Conservation (phyloP, 768 basidiomycete genomes). For the Lactarius indigo region DNA sequence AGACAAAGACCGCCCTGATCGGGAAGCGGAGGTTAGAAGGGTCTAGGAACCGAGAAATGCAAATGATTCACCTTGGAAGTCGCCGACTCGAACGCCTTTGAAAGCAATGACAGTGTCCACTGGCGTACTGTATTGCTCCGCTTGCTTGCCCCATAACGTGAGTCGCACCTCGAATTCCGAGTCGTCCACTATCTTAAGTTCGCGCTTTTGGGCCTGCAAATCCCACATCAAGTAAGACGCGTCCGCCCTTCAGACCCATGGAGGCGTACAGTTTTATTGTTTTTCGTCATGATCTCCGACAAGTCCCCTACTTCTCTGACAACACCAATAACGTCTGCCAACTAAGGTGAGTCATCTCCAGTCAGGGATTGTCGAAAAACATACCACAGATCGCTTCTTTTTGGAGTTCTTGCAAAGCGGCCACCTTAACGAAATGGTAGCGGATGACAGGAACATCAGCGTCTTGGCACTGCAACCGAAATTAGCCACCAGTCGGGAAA, state of each 20-base stretch:
- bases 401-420: conserved; percentile 53
- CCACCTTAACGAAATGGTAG: conserved; percentile 75
- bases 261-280: conserved; percentile 51
- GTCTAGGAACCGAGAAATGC: conserved; percentile 9
- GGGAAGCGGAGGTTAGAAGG: conserved; percentile 13
- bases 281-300: conserved; percentile 70
- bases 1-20: conserved; percentile 74
- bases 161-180: conserved; percentile 74
- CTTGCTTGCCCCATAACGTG: conserved; percentile 96
- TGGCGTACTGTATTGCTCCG: conserved; percentile 67
- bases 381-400: conserved; percentile 85
- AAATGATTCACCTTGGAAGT: conserved; percentile 79
- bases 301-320: conserved; percentile 75
- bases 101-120: conserved; percentile 79
- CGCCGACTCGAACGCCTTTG: conserved; percentile 91
- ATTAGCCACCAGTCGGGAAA: not conserved
- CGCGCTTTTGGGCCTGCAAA: conserved; percentile 78
- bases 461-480: conserved; percentile 68
- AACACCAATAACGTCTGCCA: conserved; percentile 79
- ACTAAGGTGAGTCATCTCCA: conserved; percentile 6
- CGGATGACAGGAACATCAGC: conserved; percentile 74
- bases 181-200: conserved; percentile 83
- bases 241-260: not conserved
- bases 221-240: not conserved
- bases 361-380: conserved; percentile 24